phyloP scores from a whole-genome alignment of 2,329 filamentous ascomycete genomes.

The Aspergillus pseudoviridinutans region DNA sequence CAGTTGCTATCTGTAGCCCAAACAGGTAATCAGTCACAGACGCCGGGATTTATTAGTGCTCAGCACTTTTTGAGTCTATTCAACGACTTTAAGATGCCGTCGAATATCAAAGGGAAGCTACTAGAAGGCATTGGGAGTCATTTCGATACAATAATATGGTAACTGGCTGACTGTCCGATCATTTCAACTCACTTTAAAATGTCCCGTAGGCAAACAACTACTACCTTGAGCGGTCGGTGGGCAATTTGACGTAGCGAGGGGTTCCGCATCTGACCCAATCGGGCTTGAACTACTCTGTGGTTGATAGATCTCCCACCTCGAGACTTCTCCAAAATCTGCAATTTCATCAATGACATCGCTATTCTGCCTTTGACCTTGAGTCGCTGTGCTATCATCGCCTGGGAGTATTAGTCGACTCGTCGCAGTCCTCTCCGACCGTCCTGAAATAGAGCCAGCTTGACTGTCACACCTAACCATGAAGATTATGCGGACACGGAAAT shows the following conservation, averaged over 20 bases:
- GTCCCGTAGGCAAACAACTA: neutral
- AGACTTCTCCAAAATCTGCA: neutral
- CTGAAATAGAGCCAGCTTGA: constrained; percentile 4
- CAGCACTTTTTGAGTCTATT: neutral
- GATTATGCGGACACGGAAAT: constrained; percentile 28
- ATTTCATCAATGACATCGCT: neutral
- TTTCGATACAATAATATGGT: neutral
- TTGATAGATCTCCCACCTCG: neutral
- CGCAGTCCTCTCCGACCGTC: neutral
- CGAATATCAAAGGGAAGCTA: neutral
- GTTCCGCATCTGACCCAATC: constrained; percentile 21
- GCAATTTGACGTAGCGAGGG: constrained; percentile 15
- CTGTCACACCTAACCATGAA: constrained; percentile 25
- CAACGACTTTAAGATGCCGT: neutral
- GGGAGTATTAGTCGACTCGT: neutral
- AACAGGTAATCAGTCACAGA: neutral
- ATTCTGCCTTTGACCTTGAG: neutral
- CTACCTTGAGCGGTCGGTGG: neutral
- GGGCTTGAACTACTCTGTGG: constrained; percentile 1
- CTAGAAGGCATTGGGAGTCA: neutral
- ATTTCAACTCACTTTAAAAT: neutral
- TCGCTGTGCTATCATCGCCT: neutral
- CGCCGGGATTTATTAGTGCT: neutral
- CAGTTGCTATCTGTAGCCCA: neutral
- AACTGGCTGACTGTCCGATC: neutral